Evolutionary conservation across 163 green algal genomes (phyloP).

Genomic region (Scenedesmus sp.): DNA sequence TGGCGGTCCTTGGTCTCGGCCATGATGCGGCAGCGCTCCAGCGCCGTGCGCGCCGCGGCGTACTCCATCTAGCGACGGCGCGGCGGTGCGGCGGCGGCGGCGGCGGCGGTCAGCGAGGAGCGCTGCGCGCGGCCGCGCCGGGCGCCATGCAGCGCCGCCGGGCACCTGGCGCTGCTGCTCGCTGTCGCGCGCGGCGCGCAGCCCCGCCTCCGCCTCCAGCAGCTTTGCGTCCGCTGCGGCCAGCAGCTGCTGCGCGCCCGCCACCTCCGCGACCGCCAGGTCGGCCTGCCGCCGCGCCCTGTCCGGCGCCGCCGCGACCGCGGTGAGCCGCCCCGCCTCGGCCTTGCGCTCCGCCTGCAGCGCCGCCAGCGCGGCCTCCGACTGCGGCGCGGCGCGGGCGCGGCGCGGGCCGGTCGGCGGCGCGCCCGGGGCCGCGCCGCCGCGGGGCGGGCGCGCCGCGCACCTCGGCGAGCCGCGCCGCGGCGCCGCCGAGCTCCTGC

Average conservation of each 20-base stretch:
- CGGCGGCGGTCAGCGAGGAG: background rate
- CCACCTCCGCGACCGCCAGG: constrained; percentile 38
- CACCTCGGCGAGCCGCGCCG: constrained; percentile 15
- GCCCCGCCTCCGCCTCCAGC: constrained; percentile 27
- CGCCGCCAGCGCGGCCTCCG: constrained; percentile 40
- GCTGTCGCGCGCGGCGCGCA: constrained; percentile 38
- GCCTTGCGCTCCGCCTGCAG: constrained; percentile 24
- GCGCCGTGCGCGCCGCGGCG: constrained; percentile 1
- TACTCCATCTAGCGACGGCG: constrained; percentile 48
- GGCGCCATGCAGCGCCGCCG: background rate
- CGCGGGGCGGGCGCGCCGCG: no score
- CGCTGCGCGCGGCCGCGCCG: background rate
- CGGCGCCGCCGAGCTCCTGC: constrained; percentile 37
- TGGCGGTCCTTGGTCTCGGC: constrained; percentile 72
- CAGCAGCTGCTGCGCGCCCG: constrained; percentile 30
- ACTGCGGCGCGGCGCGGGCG: constrained; percentile 1
- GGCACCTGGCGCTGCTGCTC: constrained; percentile 45
- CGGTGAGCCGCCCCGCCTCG: constrained; percentile 47
- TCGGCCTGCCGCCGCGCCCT: constrained; percentile 59
- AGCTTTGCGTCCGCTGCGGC: constrained; percentile 39
- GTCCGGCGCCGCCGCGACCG: constrained; percentile 53
- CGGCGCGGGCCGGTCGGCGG: no score
- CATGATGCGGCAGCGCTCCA: constrained; percentile 49
- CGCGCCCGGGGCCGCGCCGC: no score
- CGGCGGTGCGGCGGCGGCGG: constrained; percentile 12